These are phyloP conservation scores for Sporothrix brasiliensis DNA, from an alignment of 2,329 filamentous ascomycete genomes.

Conservation along the genomic window DNA sequence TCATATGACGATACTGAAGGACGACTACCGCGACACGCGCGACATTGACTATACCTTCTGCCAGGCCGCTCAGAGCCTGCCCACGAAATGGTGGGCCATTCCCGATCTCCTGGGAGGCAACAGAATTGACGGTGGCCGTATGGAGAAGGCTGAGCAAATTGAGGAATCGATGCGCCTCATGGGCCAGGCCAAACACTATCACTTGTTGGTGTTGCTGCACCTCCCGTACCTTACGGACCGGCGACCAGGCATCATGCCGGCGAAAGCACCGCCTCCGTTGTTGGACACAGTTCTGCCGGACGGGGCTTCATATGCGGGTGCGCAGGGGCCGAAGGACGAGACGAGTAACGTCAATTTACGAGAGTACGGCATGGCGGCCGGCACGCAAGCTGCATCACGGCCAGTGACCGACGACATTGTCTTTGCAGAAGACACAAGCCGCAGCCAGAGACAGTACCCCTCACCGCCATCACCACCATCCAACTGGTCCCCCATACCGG, in stretches of 20 bases:
- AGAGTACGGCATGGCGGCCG: slow-evolving; percentile 2
- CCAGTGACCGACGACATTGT: not conserved
- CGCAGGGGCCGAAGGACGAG: not conserved
- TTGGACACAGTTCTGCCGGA: not conserved
- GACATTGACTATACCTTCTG: slow-evolving; percentile 44
- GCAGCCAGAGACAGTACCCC: not conserved
- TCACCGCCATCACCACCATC: not conserved
- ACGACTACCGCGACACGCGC: slow-evolving; percentile 39
- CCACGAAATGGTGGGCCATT: slow-evolving; percentile 45
- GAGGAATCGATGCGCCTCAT: slow-evolving; percentile 40
- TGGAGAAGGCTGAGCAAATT: slow-evolving; percentile 30
- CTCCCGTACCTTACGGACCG: slow-evolving; percentile 55
- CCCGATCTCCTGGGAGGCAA: slow-evolving; percentile 38
- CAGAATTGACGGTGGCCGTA: not conserved
- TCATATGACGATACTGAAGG: slow-evolving; percentile 11
- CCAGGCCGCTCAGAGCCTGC: slow-evolving; percentile 41
- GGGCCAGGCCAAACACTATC: slow-evolving; percentile 48
- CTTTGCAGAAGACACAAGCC: not conserved
- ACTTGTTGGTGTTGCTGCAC: slow-evolving; percentile 54
- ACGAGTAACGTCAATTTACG: not conserved
- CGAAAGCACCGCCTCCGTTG: not conserved
- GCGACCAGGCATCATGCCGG: slow-evolving; percentile 27
- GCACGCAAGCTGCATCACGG: not conserved
- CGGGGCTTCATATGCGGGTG: not conserved
- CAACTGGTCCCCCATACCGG: not conserved